These are phyloP conservation scores for Metschnikowia orientalis DNA, from an alignment of 805 yeast species.

Conservation along the genomic window DNA sequence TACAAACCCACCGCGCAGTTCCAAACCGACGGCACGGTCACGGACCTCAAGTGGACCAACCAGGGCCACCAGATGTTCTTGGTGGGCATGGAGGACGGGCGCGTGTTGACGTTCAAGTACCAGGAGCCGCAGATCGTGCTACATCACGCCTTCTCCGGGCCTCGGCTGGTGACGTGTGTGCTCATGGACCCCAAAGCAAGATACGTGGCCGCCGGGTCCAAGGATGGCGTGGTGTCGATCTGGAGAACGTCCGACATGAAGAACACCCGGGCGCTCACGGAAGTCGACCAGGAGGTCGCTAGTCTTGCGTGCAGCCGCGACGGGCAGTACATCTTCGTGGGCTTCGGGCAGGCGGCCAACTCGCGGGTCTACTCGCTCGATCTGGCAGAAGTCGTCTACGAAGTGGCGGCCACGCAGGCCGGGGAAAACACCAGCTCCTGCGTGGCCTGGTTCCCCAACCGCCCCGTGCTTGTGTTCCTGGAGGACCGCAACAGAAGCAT, in stretches of 20 bases:
- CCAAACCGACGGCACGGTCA: conserved; percentile 20
- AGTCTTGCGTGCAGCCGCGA: conserved; percentile 41
- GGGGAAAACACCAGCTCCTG: conserved; percentile 3
- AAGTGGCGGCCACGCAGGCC: conserved; percentile 14
- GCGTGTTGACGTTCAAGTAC: conserved; percentile 24
- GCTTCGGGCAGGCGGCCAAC: conserved; percentile 41
- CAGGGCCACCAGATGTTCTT: conserved; percentile 30
- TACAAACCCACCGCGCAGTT: conserved; percentile 26
- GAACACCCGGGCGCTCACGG: conserved; percentile 31
- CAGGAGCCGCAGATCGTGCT: conserved; percentile 2
- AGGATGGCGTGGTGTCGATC: conserved; percentile 51
- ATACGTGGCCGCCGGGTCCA: conserved; percentile 49
- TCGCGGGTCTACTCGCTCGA: conserved; percentile 37
- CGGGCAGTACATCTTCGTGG: conserved; percentile 42
- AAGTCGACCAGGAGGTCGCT: conserved; percentile 41
- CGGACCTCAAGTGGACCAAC: conserved; percentile 45
- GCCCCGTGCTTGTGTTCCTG: conserved; percentile 27
- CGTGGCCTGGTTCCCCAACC: conserved; percentile 35
- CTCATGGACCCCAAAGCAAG: conserved; percentile 51
- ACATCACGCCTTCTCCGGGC: conserved; percentile 31
- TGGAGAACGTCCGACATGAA: conserved; percentile 44
- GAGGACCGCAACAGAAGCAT: conserved; percentile 30
- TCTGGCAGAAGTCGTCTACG: conserved; percentile 26
- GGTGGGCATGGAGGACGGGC: conserved; percentile 47
- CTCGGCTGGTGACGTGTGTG: conserved; percentile 46